Base-by-base conservation (phyloP, 306 rosid species). In the Arachis stenosperma region DNA sequence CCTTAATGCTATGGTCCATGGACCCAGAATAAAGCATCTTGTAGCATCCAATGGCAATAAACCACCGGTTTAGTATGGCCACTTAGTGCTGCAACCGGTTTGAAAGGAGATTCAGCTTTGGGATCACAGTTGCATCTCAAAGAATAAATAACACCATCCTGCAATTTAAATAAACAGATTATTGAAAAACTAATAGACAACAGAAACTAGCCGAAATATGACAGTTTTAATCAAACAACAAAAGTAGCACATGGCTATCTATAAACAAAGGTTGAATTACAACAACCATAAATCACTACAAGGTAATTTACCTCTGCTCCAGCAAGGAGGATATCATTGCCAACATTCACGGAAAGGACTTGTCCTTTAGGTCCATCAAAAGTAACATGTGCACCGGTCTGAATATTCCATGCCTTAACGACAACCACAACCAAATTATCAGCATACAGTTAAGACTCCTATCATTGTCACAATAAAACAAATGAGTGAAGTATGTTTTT, bases 291-390 rank as follows among this genome's bases (percentile, higher is more conserved):
- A 54, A 7, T 8, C 41, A 50, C 42, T 70, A 6, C n/a, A 46
- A 0, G 5, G 3, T 11, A 54, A 3, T 6, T 58, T 73, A 82
- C 79, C 72, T 70, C 73, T 22, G 27, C 27, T 22, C 27, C 27
- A 22, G 27, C 27, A 22, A 22, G 27, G 27, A 22, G 27, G 27
- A 59, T 70, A 39, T 70, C 74, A 6, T 70, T 52, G 42, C 46
- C 73, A 56, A 62, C 69, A 59, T 8, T 69, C 84, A 85, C 39
- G 4, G 83, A 61, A 46, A 70, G 30, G 14, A 79, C 77, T 65
- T 56, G 79, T 5, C 81, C 81, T 51, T 15, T 22, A 8, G 81
- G 85, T 48, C 85, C 85, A 30, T 66, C 40, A 0, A 82, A 76
- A 61, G 12, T 59, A 52, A 64, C 59, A 52, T 55, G 79, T 1